These are phyloP conservation scores for Coffea canephora DNA, from an alignment of 257 asterid species.

Conservation along the genomic window DNA sequence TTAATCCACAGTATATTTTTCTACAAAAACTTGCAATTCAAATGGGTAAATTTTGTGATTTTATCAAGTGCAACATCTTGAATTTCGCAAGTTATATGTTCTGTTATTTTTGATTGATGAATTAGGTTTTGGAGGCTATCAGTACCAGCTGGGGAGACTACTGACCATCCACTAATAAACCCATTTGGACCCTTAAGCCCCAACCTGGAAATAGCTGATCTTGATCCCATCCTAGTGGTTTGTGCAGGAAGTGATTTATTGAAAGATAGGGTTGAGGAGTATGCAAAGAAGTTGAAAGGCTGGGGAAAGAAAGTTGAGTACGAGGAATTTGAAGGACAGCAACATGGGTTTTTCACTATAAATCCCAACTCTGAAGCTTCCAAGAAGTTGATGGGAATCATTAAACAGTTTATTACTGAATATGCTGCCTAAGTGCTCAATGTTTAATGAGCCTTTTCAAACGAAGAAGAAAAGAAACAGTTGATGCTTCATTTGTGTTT, in stretches of 20 bases:
- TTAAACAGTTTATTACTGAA: slow-evolving; percentile 41
- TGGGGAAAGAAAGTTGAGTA: slow-evolving; percentile 61
- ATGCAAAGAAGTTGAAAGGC: slow-evolving; percentile 38
- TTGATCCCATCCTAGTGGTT: slow-evolving; percentile 57
- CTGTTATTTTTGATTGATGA: neutral
- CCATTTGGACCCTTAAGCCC: slow-evolving; percentile 68
- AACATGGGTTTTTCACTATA: slow-evolving; percentile 72
- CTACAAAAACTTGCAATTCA: too few relatives aligned
- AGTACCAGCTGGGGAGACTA: slow-evolving; percentile 49
- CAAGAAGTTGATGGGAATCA: slow-evolving; percentile 38
- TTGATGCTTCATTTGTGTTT: neutral
- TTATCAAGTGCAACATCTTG: too few relatives aligned
- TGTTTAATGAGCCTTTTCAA: neutral
- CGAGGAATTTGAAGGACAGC: slow-evolving; percentile 73
- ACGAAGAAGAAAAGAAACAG: neutral
- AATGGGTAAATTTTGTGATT: too few relatives aligned
- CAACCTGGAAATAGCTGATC: slow-evolving; percentile 31
- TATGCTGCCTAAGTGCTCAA: slow-evolving; percentile 23
- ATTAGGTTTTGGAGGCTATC: slow-evolving; percentile 69
- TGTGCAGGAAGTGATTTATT: slow-evolving; percentile 60
- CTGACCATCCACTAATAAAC: slow-evolving; percentile 61
- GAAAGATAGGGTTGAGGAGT: slow-evolving; percentile 57
- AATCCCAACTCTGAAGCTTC: slow-evolving; percentile 50
- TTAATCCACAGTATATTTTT: too few relatives aligned
- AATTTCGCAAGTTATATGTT: too few relatives aligned